phyloP scores from a whole-genome alignment of 148 eudicot genomes.

The Hydrangea macrophylla region DNA sequence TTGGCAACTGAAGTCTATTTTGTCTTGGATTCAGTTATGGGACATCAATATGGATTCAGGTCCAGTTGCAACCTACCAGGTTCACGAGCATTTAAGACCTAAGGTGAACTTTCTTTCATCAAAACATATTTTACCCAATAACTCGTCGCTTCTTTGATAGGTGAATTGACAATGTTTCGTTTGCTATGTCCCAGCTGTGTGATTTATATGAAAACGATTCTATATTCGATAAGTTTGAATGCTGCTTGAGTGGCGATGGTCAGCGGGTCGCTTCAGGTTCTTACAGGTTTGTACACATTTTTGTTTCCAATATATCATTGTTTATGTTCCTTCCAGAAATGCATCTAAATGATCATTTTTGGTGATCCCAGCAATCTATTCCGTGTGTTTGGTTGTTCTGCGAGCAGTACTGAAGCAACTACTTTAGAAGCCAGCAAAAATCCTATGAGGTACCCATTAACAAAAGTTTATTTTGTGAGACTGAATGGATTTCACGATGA shows the following conservation, averaged over 20 bases:
- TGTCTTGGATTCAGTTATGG: slow-evolving; percentile 72
- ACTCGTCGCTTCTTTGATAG: not conserved
- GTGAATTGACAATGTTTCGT: slow-evolving; percentile 1
- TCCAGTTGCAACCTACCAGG: slow-evolving; percentile 90
- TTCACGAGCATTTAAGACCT: slow-evolving; percentile 90
- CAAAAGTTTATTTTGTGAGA: not conserved
- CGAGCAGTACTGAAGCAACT: slow-evolving; percentile 83
- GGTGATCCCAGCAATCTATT: slow-evolving; percentile 76
- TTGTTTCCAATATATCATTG: not conserved
- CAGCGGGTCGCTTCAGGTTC: slow-evolving; percentile 86
- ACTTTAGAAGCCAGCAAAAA: slow-evolving; percentile 97
- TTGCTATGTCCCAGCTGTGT: slow-evolving; percentile 66
- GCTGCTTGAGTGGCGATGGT: slow-evolving; percentile 90
- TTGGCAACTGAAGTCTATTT: slow-evolving; percentile 11
- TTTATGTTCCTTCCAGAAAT: not conserved
- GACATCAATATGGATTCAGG: slow-evolving; percentile 99
- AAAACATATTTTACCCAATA: not conserved
- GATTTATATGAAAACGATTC: slow-evolving; percentile 93
- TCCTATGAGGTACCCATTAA: slow-evolving; percentile 73
- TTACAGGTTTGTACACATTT: slow-evolving; percentile 57
- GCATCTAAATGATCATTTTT: slow-evolving; percentile 2
- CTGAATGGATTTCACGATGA: not conserved
- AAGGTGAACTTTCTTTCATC: slow-evolving; percentile 49
- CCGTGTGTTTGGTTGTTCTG: slow-evolving; percentile 85
- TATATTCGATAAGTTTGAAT: slow-evolving; percentile 93